phyloP scores from a whole-genome alignment of 352 stramenopile species.

The Globisporangium alternatum region DNA sequence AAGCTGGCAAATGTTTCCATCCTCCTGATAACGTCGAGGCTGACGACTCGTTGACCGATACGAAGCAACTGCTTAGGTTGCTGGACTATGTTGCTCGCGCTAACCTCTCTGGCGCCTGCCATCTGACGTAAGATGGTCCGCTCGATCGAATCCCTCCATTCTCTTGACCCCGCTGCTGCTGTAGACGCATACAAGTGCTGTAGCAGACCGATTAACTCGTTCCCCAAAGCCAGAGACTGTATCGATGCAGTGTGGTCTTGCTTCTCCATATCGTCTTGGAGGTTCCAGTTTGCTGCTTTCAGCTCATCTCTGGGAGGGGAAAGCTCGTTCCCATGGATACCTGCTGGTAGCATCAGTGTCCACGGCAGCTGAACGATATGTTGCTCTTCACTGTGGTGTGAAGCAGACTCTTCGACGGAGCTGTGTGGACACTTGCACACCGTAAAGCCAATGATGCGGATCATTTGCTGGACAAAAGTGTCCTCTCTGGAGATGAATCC shows the following conservation, averaged over 20 bases:
- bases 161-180: not conserved
- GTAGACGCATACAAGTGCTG: constrained; percentile 5
- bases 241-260: not conserved
- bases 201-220: constrained; percentile 14
- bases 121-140: not conserved
- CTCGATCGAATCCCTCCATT: constrained; percentile 14
- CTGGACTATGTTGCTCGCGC: not conserved
- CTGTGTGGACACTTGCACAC: constrained; percentile 24
- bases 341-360: constrained; percentile 26
- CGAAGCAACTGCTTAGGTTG: constrained; percentile 8
- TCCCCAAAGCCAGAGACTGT: constrained; percentile 3
- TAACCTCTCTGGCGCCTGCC: not conserved
- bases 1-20: constrained; percentile 32
- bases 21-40: constrained; percentile 10
- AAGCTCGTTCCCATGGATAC: constrained; percentile 33
- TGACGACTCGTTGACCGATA: constrained; percentile 26
- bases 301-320: constrained; percentile 12
- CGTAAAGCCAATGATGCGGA: constrained; percentile 47
- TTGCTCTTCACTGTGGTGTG: not conserved
- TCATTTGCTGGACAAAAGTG: constrained; percentile 42
- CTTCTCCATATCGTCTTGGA: constrained; percentile 6
- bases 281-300: constrained; percentile 5
- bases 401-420: not conserved
- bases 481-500: constrained; percentile 28
- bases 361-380: constrained; percentile 16